phyloP scores from a whole-genome alignment of 2,329 filamentous ascomycete genomes.

The Fusarium sp. region DNA sequence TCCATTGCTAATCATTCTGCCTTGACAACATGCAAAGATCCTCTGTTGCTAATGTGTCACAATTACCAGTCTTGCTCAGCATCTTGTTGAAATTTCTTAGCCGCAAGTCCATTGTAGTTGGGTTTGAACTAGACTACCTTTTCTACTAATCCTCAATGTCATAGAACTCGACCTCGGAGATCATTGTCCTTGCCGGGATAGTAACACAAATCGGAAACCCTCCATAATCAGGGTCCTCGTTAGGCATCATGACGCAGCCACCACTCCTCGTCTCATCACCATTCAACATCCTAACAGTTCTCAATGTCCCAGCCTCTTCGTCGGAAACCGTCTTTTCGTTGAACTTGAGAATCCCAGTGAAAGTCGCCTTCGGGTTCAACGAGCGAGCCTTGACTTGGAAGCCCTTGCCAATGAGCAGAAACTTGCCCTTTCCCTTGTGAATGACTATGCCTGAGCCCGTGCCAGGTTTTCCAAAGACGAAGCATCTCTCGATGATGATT shows the following conservation, averaged over 20 bases:
- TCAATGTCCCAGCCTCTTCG: not conserved
- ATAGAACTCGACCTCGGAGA: slow-evolving; percentile 46
- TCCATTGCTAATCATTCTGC: too few species aligned
- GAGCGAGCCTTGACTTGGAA: slow-evolving; percentile 9
- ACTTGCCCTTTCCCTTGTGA: slow-evolving; percentile 28
- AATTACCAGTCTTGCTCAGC: too few species aligned
- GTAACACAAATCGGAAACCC: slow-evolving; percentile 60
- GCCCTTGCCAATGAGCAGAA: slow-evolving; percentile 36
- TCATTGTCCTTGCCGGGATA: slow-evolving; percentile 57
- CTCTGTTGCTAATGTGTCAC: too few species aligned
- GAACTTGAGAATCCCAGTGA: slow-evolving; percentile 15
- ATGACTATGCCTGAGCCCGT: slow-evolving; percentile 44
- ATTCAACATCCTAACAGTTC: slow-evolving; percentile 12
- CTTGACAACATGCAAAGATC: too few species aligned
- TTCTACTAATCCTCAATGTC: not conserved
- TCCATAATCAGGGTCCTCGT: slow-evolving; percentile 60
- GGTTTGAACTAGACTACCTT: not conserved
- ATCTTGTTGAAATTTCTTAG: too few species aligned
- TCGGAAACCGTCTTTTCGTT: slow-evolving; percentile 3
- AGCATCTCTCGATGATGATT: slow-evolving; percentile 44
- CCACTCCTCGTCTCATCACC: slow-evolving; percentile 27
- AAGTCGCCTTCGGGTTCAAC: not conserved
- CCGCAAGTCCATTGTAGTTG: too few species aligned
- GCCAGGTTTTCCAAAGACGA: slow-evolving; percentile 46
- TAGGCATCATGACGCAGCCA: slow-evolving; percentile 32